A percentile compares a stretch with the other conserved stretches of the same genome.
Conservation (phyloP, 1,139 yeast species). For the Taiozyma onychis region DNA sequence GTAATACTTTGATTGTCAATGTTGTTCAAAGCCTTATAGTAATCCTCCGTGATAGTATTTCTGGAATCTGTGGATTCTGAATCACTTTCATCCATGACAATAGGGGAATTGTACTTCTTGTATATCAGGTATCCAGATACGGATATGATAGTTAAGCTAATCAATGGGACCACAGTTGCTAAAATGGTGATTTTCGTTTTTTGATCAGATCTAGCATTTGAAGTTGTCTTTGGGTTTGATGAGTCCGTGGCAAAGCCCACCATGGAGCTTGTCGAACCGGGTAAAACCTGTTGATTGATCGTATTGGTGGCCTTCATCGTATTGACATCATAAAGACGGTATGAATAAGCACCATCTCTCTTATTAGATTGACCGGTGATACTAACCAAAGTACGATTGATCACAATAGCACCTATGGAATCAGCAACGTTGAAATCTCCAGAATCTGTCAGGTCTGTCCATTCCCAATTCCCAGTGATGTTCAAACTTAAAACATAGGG, state of each 20-base stretch:
- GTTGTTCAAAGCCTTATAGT: constrained; percentile 14
- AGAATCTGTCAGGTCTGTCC: constrained; percentile 25
- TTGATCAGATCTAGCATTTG: neutral
- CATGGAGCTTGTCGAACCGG: neutral
- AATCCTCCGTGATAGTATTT: constrained; percentile 8
- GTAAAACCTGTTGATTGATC: neutral
- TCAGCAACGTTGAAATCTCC: constrained; percentile 20
- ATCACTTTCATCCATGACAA: constrained; percentile 4
- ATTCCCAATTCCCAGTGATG: constrained; percentile 38
- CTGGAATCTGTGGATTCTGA: constrained; percentile 8
- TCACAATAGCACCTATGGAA: constrained; percentile 34
- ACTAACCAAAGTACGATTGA: constrained; percentile 35
- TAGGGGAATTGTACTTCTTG: neutral
- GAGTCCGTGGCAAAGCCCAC: neutral
- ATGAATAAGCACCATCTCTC: constrained; percentile 16
- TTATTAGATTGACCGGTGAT: constrained; percentile 16
- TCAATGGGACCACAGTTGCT: constrained; percentile 12
- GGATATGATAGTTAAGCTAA: constrained; percentile 4
- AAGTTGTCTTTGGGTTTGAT: neutral
- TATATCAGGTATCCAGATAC: neutral
- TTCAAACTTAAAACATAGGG: constrained; percentile 39
- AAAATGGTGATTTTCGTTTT: constrained; percentile 5
- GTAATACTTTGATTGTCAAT: constrained; percentile 20
- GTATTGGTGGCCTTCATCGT: constrained; percentile 19
- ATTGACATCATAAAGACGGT: constrained; percentile 26